These are phyloP conservation scores for Backusella mclennaniae DNA, from an alignment of 192 early-diverging fungal species.

Conservation along the genomic window DNA sequence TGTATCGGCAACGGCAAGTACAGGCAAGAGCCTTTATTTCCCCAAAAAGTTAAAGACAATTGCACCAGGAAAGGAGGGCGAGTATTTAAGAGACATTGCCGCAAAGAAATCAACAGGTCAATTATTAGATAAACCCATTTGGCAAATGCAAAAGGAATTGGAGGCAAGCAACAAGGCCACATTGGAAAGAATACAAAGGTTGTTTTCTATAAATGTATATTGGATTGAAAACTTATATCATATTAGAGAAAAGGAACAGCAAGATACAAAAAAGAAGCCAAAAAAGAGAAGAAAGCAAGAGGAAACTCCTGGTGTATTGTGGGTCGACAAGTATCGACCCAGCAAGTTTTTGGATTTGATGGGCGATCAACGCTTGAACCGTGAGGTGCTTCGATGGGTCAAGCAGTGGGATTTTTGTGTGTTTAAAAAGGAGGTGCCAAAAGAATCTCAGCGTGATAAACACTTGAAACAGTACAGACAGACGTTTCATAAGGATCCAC, in stretches of 20 bases:
- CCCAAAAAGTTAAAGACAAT: constrained; percentile 29
- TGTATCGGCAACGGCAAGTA: constrained; percentile 31
- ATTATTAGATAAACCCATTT: constrained; percentile 20
- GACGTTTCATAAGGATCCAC: constrained; percentile 6
- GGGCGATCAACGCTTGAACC: constrained; percentile 87
- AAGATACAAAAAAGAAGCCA: background rate
- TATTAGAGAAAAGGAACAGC: background rate
- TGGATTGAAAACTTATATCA: background rate
- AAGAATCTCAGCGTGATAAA: constrained; percentile 26
- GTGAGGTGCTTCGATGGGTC: constrained; percentile 90
- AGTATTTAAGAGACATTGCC: background rate
- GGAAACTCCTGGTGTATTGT: constrained; percentile 37
- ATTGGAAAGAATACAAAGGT: constrained; percentile 17
- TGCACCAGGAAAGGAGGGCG: constrained; percentile 3
- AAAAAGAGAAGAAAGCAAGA: background rate
- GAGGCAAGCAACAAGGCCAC: background rate
- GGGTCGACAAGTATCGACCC: constrained; percentile 93
- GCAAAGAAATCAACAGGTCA: background rate
- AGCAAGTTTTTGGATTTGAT: constrained; percentile 79
- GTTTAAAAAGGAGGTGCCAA: constrained; percentile 52
- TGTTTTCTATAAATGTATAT: background rate
- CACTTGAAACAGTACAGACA: constrained; percentile 15
- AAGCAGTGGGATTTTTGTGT: constrained; percentile 98
- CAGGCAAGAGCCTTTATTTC: constrained; percentile 45
- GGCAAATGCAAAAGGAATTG: constrained; percentile 21